Evolutionary conservation across 2,329 filamentous ascomycete species (phyloP).

Genomic region (Talaromyces sp.): DNA sequence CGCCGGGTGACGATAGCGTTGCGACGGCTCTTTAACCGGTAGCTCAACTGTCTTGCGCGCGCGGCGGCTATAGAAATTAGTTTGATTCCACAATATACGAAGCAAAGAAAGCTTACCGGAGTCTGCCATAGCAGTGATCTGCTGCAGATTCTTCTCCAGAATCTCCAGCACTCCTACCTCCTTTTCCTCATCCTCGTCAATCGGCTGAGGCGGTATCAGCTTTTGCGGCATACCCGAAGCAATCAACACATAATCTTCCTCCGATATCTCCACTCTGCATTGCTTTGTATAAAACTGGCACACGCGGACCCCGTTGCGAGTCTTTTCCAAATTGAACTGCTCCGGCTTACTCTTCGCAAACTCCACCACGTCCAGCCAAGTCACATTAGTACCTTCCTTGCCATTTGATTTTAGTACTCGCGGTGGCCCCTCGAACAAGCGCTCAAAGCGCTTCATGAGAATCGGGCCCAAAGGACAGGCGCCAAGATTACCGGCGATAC

Average conservation of each 20-base stretch:
- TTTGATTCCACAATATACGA: background rate
- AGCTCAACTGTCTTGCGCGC: conserved; percentile 73
- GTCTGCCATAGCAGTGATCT: conserved; percentile 77
- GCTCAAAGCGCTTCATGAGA: conserved; percentile 79
- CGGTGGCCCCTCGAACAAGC: conserved; percentile 78
- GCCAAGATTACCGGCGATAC: conserved; percentile 78
- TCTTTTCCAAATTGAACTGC: conserved; percentile 70
- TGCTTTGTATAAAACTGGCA: conserved; percentile 83
- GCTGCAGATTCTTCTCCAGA: conserved; percentile 70
- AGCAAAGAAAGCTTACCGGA: conserved; percentile 51
- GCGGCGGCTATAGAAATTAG: conserved; percentile 53
- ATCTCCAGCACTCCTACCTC: conserved; percentile 82
- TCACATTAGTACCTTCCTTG: conserved; percentile 61
- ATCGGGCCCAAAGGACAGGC: conserved; percentile 79
- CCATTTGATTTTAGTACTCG: conserved; percentile 61
- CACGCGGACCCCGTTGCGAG: conserved; percentile 64
- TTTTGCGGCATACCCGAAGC: conserved; percentile 78
- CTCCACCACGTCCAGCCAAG: conserved; percentile 81
- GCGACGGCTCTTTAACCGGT: conserved; percentile 70
- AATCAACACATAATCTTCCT: conserved; percentile 84
- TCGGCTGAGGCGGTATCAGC: conserved; percentile 74
- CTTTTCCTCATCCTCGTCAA: conserved; percentile 81
- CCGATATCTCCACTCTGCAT: conserved; percentile 75
- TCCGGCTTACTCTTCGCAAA: conserved; percentile 77
- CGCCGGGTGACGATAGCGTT: conserved; percentile 67